Evolutionary conservation across 345 rosid species (phyloP).

Genomic region (Rhodomyrtus tomentosa): DNA sequence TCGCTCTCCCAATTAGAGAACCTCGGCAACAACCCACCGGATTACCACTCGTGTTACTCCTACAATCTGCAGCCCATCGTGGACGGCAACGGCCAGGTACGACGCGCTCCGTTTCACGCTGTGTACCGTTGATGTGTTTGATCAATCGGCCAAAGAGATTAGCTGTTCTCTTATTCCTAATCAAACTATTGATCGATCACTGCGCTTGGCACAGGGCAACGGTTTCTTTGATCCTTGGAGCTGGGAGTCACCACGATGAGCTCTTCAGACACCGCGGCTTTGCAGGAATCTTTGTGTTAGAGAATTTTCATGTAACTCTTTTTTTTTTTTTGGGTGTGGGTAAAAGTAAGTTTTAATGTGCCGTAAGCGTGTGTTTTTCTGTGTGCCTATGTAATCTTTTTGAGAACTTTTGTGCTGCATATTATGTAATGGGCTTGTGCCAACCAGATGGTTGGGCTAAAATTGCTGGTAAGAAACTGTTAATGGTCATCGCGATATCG

Average conservation of each 20-base stretch:
- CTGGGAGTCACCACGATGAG: not conserved
- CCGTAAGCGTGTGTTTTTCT: not conserved
- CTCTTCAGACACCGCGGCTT: not conserved
- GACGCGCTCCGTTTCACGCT: rapidly evolving
- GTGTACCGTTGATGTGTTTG: not conserved
- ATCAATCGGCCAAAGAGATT: not conserved
- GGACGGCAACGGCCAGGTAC: not conserved
- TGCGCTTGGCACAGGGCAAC: not conserved
- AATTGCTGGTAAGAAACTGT: no score
- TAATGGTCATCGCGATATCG: not conserved
- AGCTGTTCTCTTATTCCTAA: not conserved
- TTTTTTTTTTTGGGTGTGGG: no score
- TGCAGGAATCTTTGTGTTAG: not conserved
- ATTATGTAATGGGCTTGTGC: not conserved
- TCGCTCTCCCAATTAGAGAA: not conserved
- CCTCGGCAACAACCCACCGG: not conserved
- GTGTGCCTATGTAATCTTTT: not conserved
- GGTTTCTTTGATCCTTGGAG: not conserved
- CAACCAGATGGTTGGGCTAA: not conserved
- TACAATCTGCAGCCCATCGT: not conserved
- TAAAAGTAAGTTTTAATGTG: not conserved
- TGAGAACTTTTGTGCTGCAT: not conserved
- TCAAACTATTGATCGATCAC: not conserved
- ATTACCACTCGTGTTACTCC: not conserved
- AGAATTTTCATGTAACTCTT: not conserved